phyloP scores from a whole-genome alignment of 768 basidiomycete species.

The Boletellus ananiceps region DNA sequence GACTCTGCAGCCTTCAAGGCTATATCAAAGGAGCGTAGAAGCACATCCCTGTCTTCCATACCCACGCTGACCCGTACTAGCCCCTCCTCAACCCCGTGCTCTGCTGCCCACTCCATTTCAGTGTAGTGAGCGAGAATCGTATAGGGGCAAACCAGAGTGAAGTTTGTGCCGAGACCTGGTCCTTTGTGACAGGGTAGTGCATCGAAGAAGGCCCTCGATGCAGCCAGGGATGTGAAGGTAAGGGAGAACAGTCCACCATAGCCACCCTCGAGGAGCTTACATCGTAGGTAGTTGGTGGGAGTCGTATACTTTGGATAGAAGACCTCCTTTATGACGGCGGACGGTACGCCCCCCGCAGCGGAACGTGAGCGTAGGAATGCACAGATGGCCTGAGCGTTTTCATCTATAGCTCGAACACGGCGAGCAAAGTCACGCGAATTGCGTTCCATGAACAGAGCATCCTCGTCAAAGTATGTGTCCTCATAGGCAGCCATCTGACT shows the following conservation, averaged over 20 bases:
- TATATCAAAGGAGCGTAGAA: conserved; percentile 54
- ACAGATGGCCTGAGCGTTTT: conserved; percentile 78
- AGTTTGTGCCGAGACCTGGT: conserved; percentile 90
- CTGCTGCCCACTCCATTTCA: conserved; percentile 89
- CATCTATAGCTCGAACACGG: conserved; percentile 73
- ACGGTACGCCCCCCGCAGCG: conserved; percentile 31
- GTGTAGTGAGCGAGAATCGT: conserved; percentile 86
- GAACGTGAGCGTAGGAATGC: conserved; percentile 68
- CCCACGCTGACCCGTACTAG: conserved; percentile 91
- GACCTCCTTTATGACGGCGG: conserved; percentile 68
- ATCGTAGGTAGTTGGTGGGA: conserved; percentile 63
- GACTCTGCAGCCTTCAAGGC: conserved; percentile 76
- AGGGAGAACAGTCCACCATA: conserved; percentile 88
- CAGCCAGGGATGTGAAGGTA: conserved; percentile 66
- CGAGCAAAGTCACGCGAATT: conserved; percentile 90
- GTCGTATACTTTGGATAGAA: conserved; percentile 88
- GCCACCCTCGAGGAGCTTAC: conserved; percentile 54
- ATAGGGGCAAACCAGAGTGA: conserved; percentile 92
- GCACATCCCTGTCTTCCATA: conserved; percentile 61
- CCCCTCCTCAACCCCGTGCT: conserved; percentile 78
- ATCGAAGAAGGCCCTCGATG: conserved; percentile 82
- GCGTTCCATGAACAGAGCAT: conserved; percentile 95
- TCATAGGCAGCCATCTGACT: conserved; percentile 61
- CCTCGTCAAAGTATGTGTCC: conserved; percentile 85
- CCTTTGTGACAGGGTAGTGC: conserved; percentile 81